phyloP scores from a whole-genome alignment of 2,329 filamentous ascomycete genomes.

The Exophiala sideris region DNA sequence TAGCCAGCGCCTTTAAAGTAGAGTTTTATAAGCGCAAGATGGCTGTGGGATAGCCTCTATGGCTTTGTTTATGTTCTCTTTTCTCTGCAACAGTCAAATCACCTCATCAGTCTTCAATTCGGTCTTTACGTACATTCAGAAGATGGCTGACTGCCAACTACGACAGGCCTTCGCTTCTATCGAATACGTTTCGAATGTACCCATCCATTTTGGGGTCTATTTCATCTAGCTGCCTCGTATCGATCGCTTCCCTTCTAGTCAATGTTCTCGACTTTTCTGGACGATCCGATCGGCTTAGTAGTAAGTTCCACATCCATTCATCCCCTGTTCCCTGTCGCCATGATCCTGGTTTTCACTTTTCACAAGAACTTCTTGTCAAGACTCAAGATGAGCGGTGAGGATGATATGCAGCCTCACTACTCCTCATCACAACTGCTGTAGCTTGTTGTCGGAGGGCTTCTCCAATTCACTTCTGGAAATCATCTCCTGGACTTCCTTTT shows the following conservation, averaged over 20 bases:
- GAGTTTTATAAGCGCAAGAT: too few species aligned
- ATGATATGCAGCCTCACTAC: neutral
- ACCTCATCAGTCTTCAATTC: too few species aligned
- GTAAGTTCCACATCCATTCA: neutral
- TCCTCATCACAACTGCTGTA: neutral
- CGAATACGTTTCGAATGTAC: too few species aligned
- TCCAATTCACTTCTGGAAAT: neutral
- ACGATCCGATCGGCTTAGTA: neutral
- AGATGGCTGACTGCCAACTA: too few species aligned
- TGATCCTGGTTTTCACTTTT: neutral
- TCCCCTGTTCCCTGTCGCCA: neutral
- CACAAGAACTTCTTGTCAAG: neutral
- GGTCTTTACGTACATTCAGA: too few species aligned
- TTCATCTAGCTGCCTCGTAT: neutral
- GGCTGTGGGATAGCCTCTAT: too few species aligned
- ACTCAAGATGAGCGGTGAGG: neutral
- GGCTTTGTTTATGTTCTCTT: too few species aligned
- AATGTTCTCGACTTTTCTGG: conserved; percentile 9
- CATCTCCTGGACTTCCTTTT: neutral
- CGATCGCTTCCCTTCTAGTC: neutral
- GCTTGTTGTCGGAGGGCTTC: too few species aligned
- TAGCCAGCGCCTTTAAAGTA: too few species aligned
- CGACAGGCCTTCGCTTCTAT: too few species aligned
- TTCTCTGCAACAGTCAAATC: too few species aligned
- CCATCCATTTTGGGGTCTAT: too few species aligned